A percentile compares a stretch with the other conserved stretches of the same genome.
These are phyloP conservation scores for Alternaria sp. DNA, from an alignment of 2,329 filamentous ascomycete genomes.

Conservation along the genomic window DNA sequence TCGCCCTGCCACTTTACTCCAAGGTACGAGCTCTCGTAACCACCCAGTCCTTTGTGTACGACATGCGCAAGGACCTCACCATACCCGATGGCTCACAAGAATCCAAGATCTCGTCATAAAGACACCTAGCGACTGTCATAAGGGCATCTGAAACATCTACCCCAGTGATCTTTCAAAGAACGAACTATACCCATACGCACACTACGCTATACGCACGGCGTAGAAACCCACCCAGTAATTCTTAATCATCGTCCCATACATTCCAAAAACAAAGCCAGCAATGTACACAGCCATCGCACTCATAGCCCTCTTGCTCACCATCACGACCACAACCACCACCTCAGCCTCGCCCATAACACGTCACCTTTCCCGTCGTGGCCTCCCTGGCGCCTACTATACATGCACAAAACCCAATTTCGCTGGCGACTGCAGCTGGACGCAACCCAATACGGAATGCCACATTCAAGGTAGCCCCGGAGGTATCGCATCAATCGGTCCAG, in stretches of 20 bases:
- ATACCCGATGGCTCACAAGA: conserved; percentile 7
- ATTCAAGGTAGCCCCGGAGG: conserved; percentile 33
- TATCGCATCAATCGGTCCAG: conserved; percentile 43
- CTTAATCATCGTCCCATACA: conserved; percentile 7
- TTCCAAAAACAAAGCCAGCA: conserved; percentile 8
- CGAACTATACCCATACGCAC: conserved; percentile 20
- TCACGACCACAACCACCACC: conserved; percentile 18
- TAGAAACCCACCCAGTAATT: conserved; percentile 7
- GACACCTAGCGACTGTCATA: conserved; percentile 1
- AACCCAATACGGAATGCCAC: conserved; percentile 33
- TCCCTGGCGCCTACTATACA: conserved; percentile 47
- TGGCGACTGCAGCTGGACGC: conserved; percentile 41
- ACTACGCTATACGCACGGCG: conserved; percentile 7
- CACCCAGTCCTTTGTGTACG: neutral
- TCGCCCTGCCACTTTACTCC: neutral
- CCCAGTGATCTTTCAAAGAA: neutral
- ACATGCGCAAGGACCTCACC: neutral
- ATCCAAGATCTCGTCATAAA: conserved; percentile 4
- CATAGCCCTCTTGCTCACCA: conserved; percentile 14
- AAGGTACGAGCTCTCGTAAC: conserved; percentile 5
- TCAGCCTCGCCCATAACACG: conserved; percentile 7
- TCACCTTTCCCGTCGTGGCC: conserved; percentile 37
- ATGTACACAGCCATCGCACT: conserved; percentile 16
- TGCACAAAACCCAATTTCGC: conserved; percentile 40
- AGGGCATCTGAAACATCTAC: conserved; percentile 1